These are phyloP conservation scores for Hyphopichia burtonii DNA, from an alignment of 1,139 yeast genomes.

Conservation along the genomic window DNA sequence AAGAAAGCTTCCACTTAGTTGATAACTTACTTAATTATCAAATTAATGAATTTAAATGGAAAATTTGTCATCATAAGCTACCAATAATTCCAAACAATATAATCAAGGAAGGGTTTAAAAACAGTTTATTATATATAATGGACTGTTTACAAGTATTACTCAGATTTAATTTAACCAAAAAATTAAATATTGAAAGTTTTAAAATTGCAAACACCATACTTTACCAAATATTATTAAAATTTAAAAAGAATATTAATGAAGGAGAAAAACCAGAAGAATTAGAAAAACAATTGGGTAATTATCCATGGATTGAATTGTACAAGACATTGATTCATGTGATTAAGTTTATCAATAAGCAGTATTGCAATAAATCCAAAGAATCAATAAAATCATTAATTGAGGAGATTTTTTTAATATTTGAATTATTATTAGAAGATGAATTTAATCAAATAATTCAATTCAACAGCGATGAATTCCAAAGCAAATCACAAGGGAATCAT, in stretches of 20 bases:
- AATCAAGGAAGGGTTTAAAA: slow-evolving; percentile 24
- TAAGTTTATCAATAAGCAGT: slow-evolving; percentile 24
- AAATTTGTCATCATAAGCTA: slow-evolving; percentile 38
- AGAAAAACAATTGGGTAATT: slow-evolving; percentile 10
- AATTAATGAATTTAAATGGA: slow-evolving; percentile 43
- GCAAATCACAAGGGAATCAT: slow-evolving; percentile 9
- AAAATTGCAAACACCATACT: slow-evolving; percentile 24
- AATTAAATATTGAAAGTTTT: slow-evolving; percentile 29
- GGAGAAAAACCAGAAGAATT: neutral
- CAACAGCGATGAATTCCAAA: slow-evolving; percentile 8
- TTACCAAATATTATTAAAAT: slow-evolving; percentile 18
- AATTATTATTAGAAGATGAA: slow-evolving; percentile 14
- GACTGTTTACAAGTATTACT: slow-evolving; percentile 38
- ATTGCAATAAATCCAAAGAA: slow-evolving; percentile 6
- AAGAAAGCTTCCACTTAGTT: slow-evolving; percentile 4
- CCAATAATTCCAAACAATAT: slow-evolving; percentile 33
- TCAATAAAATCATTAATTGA: slow-evolving; percentile 18
- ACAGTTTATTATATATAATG: slow-evolving; percentile 34
- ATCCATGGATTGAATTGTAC: slow-evolving; percentile 31
- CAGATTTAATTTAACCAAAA: slow-evolving; percentile 40
- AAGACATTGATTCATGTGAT: slow-evolving; percentile 25
- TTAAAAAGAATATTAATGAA: slow-evolving; percentile 2
- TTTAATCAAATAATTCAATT: slow-evolving; percentile 15
- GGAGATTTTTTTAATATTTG: slow-evolving; percentile 26
- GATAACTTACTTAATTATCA: slow-evolving; percentile 16